These are phyloP conservation scores for Micractinium conductrix DNA, from an alignment of 139 green algal species.

Conservation along the genomic window DNA sequence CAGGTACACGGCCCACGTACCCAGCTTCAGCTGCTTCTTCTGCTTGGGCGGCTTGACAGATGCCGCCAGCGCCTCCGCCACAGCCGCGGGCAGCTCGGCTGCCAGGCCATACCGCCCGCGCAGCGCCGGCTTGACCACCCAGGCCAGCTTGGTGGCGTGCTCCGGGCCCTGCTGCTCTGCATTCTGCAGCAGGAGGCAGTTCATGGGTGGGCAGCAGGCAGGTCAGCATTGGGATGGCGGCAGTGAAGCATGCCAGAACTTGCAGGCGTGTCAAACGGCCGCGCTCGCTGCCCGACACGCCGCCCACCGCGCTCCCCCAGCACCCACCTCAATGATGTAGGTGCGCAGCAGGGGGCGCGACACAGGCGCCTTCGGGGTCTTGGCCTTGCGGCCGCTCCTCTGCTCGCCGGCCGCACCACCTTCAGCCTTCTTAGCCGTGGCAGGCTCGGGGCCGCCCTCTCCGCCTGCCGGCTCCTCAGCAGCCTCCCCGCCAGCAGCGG, in stretches of 20 bases:
- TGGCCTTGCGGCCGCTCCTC: constrained; percentile 14
- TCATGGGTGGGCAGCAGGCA: too few species aligned
- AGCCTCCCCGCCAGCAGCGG: not conserved
- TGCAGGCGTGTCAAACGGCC: not conserved
- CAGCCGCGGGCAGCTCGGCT: constrained; percentile 2
- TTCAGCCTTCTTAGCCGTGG: constrained; percentile 22
- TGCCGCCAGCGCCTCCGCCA: constrained; percentile 13
- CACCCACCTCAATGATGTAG: constrained; percentile 32
- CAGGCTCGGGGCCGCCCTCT: not conserved
- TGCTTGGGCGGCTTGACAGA: constrained; percentile 33
- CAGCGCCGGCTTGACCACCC: constrained; percentile 25
- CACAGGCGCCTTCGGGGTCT: constrained; percentile 26
- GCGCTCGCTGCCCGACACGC: not conserved
- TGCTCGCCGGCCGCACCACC: not conserved
- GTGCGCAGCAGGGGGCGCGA: constrained; percentile 20
- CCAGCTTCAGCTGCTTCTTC: constrained; percentile 12
- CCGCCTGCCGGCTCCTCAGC: not conserved
- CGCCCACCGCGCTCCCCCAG: not conserved
- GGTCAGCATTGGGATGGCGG: too few species aligned
- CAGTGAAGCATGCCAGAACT: not conserved
- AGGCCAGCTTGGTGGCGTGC: constrained; percentile 24
- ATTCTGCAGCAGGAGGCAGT: not conserved
- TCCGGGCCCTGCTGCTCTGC: constrained; percentile 16
- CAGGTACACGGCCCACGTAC: not conserved
- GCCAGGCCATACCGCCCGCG: constrained; percentile 21